A percentile compares a stretch with the other conserved stretches of the same genome.
phyloP scores from a whole-genome alignment of 192 early-diverging fungal species.

The Fimicolochytrium jonesii region DNA sequence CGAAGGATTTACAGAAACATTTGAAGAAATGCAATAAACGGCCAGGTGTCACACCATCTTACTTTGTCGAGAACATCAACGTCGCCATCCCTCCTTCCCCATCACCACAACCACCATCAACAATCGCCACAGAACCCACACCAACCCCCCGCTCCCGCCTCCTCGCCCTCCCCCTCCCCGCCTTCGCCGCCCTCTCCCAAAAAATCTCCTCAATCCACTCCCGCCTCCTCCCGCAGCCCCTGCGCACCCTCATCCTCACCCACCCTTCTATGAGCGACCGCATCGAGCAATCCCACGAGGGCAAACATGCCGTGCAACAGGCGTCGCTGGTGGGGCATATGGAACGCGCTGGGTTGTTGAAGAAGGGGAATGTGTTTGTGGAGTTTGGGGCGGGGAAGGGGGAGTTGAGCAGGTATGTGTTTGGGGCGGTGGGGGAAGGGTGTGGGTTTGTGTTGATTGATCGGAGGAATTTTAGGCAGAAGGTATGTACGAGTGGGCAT shows the following conservation, averaged over 20 bases:
- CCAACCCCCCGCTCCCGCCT: neutral
- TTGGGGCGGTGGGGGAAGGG: conserved; percentile 38
- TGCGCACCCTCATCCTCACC: conserved; percentile 19
- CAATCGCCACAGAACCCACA: neutral
- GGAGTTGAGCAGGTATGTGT: conserved; percentile 33
- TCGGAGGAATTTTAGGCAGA: conserved; percentile 71
- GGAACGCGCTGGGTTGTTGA: conserved; percentile 52
- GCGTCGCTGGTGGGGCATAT: conserved; percentile 83
- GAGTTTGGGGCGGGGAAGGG: conserved; percentile 56
- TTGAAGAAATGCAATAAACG: conserved; percentile 62
- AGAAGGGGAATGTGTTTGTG: conserved; percentile 52
- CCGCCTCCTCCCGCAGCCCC: too few species aligned
- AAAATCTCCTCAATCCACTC: too few species aligned
- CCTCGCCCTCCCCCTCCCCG: neutral
- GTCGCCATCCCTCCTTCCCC: conserved; percentile 21
- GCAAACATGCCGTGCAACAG: conserved; percentile 61
- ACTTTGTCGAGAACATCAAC: conserved; percentile 40
- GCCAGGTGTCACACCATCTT: conserved; percentile 45
- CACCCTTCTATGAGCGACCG: conserved; percentile 30
- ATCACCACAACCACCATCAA: too few species aligned
- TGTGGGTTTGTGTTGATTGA: conserved; percentile 67
- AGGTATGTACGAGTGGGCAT: too few species aligned
- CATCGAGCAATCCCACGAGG: conserved; percentile 13
- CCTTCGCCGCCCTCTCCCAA: conserved; percentile 13
- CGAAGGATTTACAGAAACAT: conserved; percentile 54